Conservation (phyloP, 352 stramenopile genomes). For the Phytophthora quininea region DNA sequence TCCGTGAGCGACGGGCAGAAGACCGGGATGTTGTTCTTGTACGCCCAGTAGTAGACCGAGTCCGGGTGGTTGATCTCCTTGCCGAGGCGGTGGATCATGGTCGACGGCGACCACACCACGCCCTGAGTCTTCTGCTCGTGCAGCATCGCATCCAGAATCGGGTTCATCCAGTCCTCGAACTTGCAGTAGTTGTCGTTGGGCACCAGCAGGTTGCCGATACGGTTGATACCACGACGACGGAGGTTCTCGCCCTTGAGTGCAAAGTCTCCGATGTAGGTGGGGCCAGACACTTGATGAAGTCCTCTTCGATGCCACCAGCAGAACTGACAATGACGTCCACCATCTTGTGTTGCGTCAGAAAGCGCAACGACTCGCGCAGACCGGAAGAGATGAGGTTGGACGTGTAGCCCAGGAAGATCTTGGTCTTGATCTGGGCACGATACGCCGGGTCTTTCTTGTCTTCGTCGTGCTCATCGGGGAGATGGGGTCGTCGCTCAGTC, state of each 20-base stretch:
- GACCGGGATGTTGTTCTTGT: conserved; percentile 99
- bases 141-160: conserved; percentile 98
- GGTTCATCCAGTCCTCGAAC: conserved; percentile 97
- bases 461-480: conserved; percentile 94
- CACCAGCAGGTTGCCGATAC: conserved; percentile 99
- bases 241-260: conserved; percentile 92
- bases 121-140: conserved; percentile 95
- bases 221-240: conserved; percentile 97
- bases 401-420: conserved; percentile 99
- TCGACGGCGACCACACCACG: conserved; percentile 96
- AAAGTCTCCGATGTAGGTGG: conserved; percentile 99
- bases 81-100: conserved; percentile 96
- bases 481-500: conserved; percentile 94
- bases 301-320: conserved; percentile 94
- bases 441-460: conserved; percentile 78
- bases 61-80: conserved; percentile 98
- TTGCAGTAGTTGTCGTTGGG: conserved; percentile 99
- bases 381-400: conserved; percentile 99
- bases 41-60: conserved; percentile 99
- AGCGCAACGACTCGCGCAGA: conserved; percentile 97
- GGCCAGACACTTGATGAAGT: conserved; percentile 99
- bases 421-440: conserved; percentile 91
- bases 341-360: conserved; percentile 98
- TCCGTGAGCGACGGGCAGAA: conserved; percentile 99
- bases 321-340: conserved; percentile 97